Evolutionary conservation across 1,284 basidiomycete species (phyloP).

Genomic region (Pterulicium gracile): DNA sequence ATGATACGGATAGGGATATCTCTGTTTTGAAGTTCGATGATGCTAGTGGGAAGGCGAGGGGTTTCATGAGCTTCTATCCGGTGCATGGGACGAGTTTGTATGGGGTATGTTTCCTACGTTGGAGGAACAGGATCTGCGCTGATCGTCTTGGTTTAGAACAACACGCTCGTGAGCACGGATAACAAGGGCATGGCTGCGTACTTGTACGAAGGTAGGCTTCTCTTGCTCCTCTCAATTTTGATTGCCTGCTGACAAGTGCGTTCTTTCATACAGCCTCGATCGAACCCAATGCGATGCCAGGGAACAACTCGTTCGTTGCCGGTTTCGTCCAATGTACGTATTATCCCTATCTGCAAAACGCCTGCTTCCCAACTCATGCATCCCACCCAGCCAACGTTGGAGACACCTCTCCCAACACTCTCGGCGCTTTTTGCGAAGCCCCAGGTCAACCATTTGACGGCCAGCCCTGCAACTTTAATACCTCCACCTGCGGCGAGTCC

Average conservation of each 20-base stretch:
- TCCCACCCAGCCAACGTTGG: slow-evolving; percentile 54
- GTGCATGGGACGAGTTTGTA: slow-evolving; percentile 78
- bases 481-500: slow-evolving; percentile 66
- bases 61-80: slow-evolving; percentile 67
- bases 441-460: slow-evolving; percentile 61
- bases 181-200: slow-evolving; percentile 80
- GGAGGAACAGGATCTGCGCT: slow-evolving; percentile 1
- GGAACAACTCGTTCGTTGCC: slow-evolving; percentile 62
- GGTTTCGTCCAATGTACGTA: slow-evolving; percentile 60
- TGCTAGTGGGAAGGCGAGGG: slow-evolving; percentile 40
- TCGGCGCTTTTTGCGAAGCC: slow-evolving; percentile 66
- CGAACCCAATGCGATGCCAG: slow-evolving; percentile 56
- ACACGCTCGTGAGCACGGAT: slow-evolving; percentile 65
- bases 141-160: slow-evolving; percentile 38
- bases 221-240: neutral
- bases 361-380: slow-evolving; percentile 3
- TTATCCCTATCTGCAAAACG: slow-evolving; percentile 7
- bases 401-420: slow-evolving; percentile 72
- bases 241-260: neutral
- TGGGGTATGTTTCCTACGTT: slow-evolving; percentile 29
- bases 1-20: slow-evolving; percentile 65
- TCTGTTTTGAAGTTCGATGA: slow-evolving; percentile 57
- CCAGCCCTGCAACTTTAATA: slow-evolving; percentile 49
- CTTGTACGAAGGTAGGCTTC: slow-evolving; percentile 52
- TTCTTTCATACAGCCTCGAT: slow-evolving; percentile 32